Conservation (phyloP, 179 eudicot species). For the Beta corolliflora region DNA sequence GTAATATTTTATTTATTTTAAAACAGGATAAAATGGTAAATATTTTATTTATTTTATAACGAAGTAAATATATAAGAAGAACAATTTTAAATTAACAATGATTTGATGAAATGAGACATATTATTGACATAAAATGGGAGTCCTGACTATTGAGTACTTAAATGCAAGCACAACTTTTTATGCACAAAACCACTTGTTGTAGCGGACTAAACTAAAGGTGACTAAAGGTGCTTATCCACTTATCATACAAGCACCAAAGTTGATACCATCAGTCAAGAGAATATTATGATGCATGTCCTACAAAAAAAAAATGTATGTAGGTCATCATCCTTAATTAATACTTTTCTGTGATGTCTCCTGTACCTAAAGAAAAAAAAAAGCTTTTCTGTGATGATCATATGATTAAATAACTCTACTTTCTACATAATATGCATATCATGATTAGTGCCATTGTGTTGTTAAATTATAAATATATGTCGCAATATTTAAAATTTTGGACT, state of each 20-base stretch:
- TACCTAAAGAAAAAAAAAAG: too few species aligned
- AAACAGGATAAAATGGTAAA: too few species aligned
- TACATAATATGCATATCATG: neutral
- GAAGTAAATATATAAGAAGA: too few species aligned
- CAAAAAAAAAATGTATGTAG: neutral
- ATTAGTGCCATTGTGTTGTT: neutral
- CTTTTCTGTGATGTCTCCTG: neutral
- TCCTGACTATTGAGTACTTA: neutral
- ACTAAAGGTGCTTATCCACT: constrained; percentile 27
- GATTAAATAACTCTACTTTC: neutral
- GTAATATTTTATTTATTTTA: too few species aligned
- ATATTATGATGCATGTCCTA: neutral
- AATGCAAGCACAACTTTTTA: constrained; percentile 29
- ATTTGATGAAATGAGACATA: too few species aligned
- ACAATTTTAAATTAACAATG: too few species aligned
- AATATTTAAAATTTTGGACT: neutral
- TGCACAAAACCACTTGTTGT: constrained; percentile 17
- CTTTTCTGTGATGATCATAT: neutral
- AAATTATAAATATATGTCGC: neutral
- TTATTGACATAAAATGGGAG: neutral
- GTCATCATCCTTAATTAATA: neutral
- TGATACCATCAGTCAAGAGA: neutral
- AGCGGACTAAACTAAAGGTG: constrained; percentile 12
- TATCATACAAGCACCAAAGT: neutral
- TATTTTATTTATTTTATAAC: too few species aligned